These are phyloP conservation scores for Nitzschia putrida DNA, from an alignment of 108 stramenopile genomes.

Conservation along the genomic window DNA sequence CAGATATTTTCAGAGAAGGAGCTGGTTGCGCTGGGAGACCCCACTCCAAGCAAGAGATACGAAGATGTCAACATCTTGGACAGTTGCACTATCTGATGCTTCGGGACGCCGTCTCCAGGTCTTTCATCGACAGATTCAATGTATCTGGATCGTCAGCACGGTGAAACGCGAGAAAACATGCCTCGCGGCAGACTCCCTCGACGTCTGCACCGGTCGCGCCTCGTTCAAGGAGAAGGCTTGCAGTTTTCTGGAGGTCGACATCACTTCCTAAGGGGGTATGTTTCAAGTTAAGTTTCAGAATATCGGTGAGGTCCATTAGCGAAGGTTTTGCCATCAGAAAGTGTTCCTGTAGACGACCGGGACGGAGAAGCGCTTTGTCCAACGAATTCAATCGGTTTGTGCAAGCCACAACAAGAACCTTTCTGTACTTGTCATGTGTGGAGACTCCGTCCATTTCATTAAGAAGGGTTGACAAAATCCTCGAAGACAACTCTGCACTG, in stretches of 20 bases:
- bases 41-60: constrained; percentile 29
- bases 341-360: constrained; percentile 93
- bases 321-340: constrained; percentile 52
- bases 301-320: constrained; percentile 45
- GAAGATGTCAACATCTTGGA: constrained; percentile 8
- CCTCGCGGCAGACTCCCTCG: constrained; percentile 73
- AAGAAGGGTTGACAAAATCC: constrained; percentile 91
- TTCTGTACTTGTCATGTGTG: constrained; percentile 49
- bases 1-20: constrained; percentile 80
- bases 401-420: constrained; percentile 91
- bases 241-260: constrained; percentile 28
- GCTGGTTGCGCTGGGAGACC: constrained; percentile 72
- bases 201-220: constrained; percentile 63
- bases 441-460: constrained; percentile 99
- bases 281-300: constrained; percentile 47
- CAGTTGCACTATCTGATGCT: too few relatives aligned
- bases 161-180: constrained; percentile 39
- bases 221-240: constrained; percentile 28
- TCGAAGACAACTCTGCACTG: constrained; percentile 38
- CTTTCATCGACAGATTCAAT: constrained; percentile 10
- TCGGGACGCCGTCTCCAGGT: background rate
- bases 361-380: constrained; percentile 94
- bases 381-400: constrained; percentile 92
- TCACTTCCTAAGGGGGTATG: constrained; percentile 25
- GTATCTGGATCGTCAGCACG: background rate